Evolutionary conservation across 208 protist genomes (phyloP), one percentile per base, ranked within the genome.

Genomic region (Trichomonas vaginalis): DNA sequence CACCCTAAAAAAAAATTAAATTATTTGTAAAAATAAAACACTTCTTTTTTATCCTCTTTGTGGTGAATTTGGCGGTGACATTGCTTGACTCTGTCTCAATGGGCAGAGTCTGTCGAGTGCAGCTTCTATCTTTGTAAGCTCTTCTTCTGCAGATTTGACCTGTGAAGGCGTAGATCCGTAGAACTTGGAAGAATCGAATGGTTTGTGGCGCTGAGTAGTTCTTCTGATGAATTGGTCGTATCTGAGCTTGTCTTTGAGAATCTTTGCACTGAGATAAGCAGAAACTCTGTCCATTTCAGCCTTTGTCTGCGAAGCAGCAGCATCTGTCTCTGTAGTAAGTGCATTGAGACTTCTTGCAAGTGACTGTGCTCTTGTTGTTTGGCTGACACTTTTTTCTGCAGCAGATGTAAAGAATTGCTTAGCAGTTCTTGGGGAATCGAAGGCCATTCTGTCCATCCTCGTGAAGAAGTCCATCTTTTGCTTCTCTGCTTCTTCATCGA

Each of bases 221-320:
- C 39, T 88, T 88, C 82, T 88, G 82, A 88, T 88, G 82, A 88
- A 88, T 47, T 88, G 32, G 32, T 88, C 82, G 82, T 47, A 88
- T 47, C 82, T 88, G 15, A 88, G 82, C 39, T 40, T 88, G 40
- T 88, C 82, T 88, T 40, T 88, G 0, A 88, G 39, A 47, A 88
- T 88, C 82, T 88, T 88, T 2, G 82, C 35, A 27, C 56, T 70
- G 21, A 70, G 56, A 70, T 70, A 70, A n/a, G 56, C 56, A 27
- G 6, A 3, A 70, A 70, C 56, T 70, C 56, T 70, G 21, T 70
- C 56, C n/a, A n/a, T 12, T 27, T 70, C 56, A 3, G 56, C 4
- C 56, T 70, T 70, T 70, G 56, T 70, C 56, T 70, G 17, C 56
- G 17, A 27, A 3, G n/a, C 56, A 6, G 17, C 56, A n/a, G 56